These are phyloP conservation scores for Auriscalpium orientale DNA, from an alignment of 768 basidiomycete genomes.

Conservation along the genomic window DNA sequence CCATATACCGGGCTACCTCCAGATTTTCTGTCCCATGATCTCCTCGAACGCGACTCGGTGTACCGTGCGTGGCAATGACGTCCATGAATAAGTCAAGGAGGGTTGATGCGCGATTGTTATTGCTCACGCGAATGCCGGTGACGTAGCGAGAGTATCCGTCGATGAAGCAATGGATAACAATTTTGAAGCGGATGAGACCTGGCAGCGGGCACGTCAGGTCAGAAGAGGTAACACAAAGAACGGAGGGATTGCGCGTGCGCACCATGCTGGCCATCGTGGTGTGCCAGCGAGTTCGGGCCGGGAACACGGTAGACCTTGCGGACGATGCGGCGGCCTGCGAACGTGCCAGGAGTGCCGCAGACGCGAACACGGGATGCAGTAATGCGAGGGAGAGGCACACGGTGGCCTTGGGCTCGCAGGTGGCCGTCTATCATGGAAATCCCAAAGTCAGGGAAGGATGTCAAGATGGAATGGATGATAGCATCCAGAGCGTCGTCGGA, in stretches of 20 bases:
- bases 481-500: constrained; percentile 10
- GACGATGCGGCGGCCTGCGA: constrained; percentile 13
- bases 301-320: constrained; percentile 15
- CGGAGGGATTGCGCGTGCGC: neutral
- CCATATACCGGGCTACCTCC: constrained; percentile 20
- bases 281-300: constrained; percentile 18
- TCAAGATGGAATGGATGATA: neutral
- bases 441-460: constrained; percentile 5
- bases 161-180: constrained; percentile 24
- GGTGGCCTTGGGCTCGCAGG: constrained; percentile 3
- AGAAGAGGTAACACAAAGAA: neutral
- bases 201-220: constrained; percentile 21
- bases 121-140: constrained; percentile 16
- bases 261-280: constrained; percentile 25
- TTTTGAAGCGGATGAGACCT: too few species aligned
- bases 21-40: constrained; percentile 24
- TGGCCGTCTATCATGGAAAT: constrained; percentile 14
- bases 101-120: constrained; percentile 21
- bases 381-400: constrained; percentile 2
- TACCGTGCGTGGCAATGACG: neutral
- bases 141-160: constrained; percentile 22
- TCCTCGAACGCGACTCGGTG: constrained; percentile 17
- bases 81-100: constrained; percentile 1
- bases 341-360: constrained; percentile 9
- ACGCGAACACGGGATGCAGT: constrained; percentile 1